These are phyloP conservation scores for Babesia bovis DNA, from an alignment of 169 alveolate species.

Conservation along the genomic window DNA sequence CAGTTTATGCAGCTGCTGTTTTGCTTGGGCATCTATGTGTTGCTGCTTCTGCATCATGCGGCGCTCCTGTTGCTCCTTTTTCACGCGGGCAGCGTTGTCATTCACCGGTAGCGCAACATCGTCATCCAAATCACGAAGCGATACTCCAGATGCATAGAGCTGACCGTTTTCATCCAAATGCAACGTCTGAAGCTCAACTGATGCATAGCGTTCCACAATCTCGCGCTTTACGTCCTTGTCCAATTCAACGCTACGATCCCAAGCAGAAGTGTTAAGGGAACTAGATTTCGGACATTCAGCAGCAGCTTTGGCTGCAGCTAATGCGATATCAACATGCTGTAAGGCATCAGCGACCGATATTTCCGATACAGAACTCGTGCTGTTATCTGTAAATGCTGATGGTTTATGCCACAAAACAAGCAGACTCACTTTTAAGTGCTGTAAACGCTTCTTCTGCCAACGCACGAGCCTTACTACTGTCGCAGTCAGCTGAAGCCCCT, in stretches of 20 bases:
- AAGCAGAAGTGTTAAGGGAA: not conserved
- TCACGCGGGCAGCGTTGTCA: slow-evolving; percentile 21
- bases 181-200: slow-evolving; percentile 13
- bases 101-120: slow-evolving; percentile 12
- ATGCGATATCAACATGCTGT: not conserved
- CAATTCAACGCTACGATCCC: not conserved
- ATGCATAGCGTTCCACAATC: slow-evolving; percentile 25
- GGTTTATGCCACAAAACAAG: not conserved
- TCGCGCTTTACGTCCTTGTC: slow-evolving; percentile 18
- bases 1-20: slow-evolving; percentile 25
- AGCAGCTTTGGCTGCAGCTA: slow-evolving; percentile 4
- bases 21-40: slow-evolving; percentile 32
- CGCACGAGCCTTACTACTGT: not conserved
- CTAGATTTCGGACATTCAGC: not conserved
- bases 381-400: too few relatives aligned
- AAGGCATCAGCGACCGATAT: not conserved
- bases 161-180: slow-evolving; percentile 31
- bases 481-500: slow-evolving; percentile 1
- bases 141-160: slow-evolving; percentile 6
- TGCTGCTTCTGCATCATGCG: slow-evolving; percentile 32
- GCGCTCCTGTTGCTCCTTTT: slow-evolving; percentile 13
- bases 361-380: not conserved
- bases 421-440: not conserved
- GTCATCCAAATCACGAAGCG: slow-evolving; percentile 4
- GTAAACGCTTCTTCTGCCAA: slow-evolving; percentile 15